Evolutionary conservation across 495 filamentous ascomycete species (phyloP).

Genomic region (Neurospora tetraspora): DNA sequence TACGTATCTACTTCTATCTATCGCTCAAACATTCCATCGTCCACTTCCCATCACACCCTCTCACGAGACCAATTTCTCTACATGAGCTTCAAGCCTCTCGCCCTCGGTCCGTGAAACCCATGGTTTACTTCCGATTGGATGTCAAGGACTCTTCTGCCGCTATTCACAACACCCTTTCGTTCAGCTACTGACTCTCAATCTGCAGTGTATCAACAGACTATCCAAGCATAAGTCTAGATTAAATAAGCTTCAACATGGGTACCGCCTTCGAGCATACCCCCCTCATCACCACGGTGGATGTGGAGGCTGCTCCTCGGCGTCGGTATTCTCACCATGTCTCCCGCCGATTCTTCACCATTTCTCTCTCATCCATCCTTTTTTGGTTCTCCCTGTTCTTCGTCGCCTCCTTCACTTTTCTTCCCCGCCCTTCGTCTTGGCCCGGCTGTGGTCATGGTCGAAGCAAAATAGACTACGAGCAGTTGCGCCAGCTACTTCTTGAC

Average conservation of each 20-base stretch:
- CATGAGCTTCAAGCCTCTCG: neutral
- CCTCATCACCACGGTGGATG: conserved; percentile 47
- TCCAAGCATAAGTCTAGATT: neutral
- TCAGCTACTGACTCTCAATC: neutral
- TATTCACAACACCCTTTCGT: neutral
- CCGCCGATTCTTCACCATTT: conserved; percentile 63
- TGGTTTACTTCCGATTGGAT: neutral
- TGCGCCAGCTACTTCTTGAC: conserved; percentile 58
- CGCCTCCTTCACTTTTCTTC: conserved; percentile 38
- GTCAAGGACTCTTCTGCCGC: neutral
- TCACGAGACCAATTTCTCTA: neutral
- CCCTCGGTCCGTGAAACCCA: neutral
- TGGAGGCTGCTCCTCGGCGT: conserved; percentile 37
- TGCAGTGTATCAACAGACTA: neutral
- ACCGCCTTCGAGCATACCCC: conserved; percentile 47
- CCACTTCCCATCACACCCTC: neutral
- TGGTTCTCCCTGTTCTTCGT: conserved; percentile 53
- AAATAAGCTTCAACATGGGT: neutral
- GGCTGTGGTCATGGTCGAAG: conserved; percentile 22
- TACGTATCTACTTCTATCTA: neutral
- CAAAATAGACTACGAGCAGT: conserved; percentile 48
- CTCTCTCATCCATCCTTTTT: conserved; percentile 44
- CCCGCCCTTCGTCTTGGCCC: conserved; percentile 32
- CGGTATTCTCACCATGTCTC: conserved; percentile 60
- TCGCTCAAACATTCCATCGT: neutral